Evolutionary conservation across 192 early-diverging fungal genomes (phyloP).

Genomic region (Mortierella alpina): DNA sequence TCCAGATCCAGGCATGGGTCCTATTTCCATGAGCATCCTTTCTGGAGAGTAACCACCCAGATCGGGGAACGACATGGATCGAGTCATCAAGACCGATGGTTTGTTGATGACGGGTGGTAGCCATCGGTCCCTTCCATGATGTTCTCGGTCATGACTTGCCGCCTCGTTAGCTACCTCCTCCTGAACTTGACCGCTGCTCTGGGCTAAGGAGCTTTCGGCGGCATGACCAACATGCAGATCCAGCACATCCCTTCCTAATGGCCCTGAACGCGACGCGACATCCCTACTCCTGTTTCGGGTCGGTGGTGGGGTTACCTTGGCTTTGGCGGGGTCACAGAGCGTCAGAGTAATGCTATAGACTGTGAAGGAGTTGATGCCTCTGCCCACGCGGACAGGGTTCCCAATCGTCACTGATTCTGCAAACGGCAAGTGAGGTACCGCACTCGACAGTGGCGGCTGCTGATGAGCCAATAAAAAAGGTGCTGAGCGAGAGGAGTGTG

Average conservation of each 20-base stretch:
- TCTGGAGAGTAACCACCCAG: constrained; percentile 18
- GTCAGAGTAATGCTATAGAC: constrained; percentile 30
- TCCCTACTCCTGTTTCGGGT: not conserved
- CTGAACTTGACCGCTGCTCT: not conserved
- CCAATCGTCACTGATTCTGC: constrained; percentile 41
- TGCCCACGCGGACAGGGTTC: constrained; percentile 38
- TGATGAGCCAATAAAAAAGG: not conserved
- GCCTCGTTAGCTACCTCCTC: not conserved
- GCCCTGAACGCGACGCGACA: too few relatives aligned
- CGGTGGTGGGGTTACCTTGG: not conserved
- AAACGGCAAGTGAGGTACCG: constrained; percentile 39
- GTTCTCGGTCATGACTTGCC: too few relatives aligned
- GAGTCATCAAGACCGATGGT: constrained; percentile 28
- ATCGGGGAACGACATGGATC: constrained; percentile 29
- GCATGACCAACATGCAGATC: constrained; percentile 17
- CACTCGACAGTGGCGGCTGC: not conserved
- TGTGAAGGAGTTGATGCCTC: constrained; percentile 42
- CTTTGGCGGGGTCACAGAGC: constrained; percentile 25
- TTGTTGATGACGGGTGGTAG: not conserved
- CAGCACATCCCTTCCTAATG: not conserved
- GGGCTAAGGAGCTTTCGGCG: not conserved
- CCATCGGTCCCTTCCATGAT: too few relatives aligned
- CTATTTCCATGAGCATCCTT: constrained; percentile 19
- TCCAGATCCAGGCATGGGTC: not conserved
- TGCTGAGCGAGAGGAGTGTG: too few relatives aligned